These are phyloP conservation scores for Mesembryanthemum crystallinum DNA, from an alignment of 148 eudicot genomes.

Conservation along the genomic window DNA sequence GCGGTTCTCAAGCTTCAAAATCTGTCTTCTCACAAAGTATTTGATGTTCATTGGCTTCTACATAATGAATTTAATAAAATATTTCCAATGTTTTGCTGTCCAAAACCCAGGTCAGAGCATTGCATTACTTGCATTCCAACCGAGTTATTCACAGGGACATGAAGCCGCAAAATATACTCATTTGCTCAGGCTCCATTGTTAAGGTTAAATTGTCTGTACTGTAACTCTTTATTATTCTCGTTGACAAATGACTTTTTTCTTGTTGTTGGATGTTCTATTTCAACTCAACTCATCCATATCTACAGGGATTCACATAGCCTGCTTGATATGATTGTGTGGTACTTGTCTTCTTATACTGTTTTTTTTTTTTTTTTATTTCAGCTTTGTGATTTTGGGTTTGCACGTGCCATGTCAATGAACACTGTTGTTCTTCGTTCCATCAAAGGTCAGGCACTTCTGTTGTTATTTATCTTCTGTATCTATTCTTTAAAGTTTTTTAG, in stretches of 20 bases:
- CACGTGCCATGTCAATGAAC: slow-evolving; percentile 98
- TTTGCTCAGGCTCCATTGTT: slow-evolving; percentile 84
- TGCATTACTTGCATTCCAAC: slow-evolving; percentile 94
- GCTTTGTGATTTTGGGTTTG: slow-evolving; percentile 99
- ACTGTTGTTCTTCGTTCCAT: slow-evolving; percentile 95
- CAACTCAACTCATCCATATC: too few relatives aligned
- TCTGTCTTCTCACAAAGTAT: background rate
- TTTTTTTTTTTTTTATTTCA: slow-evolving; percentile 26
- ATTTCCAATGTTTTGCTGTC: background rate
- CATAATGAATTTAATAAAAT: background rate
- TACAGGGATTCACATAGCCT: background rate
- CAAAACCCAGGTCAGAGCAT: slow-evolving; percentile 69
- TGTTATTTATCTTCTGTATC: background rate
- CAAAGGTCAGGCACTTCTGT: slow-evolving; percentile 60
- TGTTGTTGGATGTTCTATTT: too few relatives aligned
- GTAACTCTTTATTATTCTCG: background rate
- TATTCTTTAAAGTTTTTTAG: background rate
- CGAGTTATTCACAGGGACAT: slow-evolving; percentile 96
- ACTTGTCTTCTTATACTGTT: background rate
- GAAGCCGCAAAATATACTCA: slow-evolving; percentile 98
- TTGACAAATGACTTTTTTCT: too few relatives aligned
- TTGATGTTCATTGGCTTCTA: background rate
- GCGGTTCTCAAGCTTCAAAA: background rate
- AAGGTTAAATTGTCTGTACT: slow-evolving; percentile 53
- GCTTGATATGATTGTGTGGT: background rate